Percentiles rank a stretch among this genome's conserved stretches.
Evolutionary conservation across 139 green algal genomes (phyloP).

Genomic region (Tetraselmis chui): DNA sequence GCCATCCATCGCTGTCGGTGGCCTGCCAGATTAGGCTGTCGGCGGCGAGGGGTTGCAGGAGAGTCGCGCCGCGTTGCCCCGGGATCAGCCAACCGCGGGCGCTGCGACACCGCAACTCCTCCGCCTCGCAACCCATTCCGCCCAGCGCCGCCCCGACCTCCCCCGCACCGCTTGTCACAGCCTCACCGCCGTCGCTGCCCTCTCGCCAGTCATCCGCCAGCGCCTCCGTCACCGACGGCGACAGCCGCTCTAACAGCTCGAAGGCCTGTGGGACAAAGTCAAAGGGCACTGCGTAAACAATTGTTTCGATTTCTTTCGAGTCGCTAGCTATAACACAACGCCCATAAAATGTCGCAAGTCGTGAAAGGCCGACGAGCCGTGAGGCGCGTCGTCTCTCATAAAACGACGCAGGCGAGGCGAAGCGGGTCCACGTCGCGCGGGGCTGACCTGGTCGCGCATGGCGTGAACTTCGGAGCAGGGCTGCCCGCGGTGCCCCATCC

Average conservation of each 20-base stretch:
- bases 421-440: too few species aligned
- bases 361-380: too few species aligned
- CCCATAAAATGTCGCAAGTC: too few species aligned
- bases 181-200: not conserved
- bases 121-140: not conserved
- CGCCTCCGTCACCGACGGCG: not conserved
- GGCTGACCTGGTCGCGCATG: not conserved
- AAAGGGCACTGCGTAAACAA: too few species aligned
- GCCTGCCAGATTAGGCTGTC: not conserved
- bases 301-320: too few species aligned
- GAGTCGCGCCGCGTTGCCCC: not conserved
- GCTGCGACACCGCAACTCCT: not conserved
- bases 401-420: too few species aligned
- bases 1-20: too few species aligned
- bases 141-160: not conserved
- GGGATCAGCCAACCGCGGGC: not conserved
- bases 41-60: not conserved
- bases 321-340: too few species aligned
- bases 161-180: not conserved
- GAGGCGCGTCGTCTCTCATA: too few species aligned
- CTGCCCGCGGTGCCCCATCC: not conserved
- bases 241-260: not conserved
- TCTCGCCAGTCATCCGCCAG: not conserved
- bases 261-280: not conserved
- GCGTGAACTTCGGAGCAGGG: not conserved